These are phyloP conservation scores for Rhamnella rubrinervis DNA, from an alignment of 331 rosid species.

Conservation along the genomic window DNA sequence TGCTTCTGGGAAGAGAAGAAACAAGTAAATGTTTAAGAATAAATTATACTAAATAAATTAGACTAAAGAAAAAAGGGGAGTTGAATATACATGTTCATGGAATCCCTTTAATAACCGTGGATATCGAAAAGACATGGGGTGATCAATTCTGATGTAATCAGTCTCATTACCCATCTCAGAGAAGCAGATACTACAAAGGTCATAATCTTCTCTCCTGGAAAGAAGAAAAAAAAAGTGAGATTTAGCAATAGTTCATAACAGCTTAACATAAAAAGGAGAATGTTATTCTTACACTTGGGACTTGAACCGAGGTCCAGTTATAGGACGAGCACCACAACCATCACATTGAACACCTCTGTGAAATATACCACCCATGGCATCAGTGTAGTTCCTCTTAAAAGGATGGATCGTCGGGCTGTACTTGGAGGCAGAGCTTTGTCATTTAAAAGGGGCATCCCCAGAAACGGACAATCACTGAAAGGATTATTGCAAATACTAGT, in stretches of 20 bases:
- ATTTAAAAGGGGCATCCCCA: conserved; percentile 30
- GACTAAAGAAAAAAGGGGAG: conserved; percentile 13
- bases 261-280: background rate
- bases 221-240: conserved; percentile 3
- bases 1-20: conserved; percentile 26
- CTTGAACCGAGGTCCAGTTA: conserved; percentile 73
- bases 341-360: conserved; percentile 74
- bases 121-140: conserved; percentile 35
- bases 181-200: conserved; percentile 73
- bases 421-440: conserved; percentile 17
- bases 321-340: conserved; percentile 80
- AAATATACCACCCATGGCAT: conserved; percentile 54
- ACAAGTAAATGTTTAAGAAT: background rate
- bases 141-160: conserved; percentile 64
- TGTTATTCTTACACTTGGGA: conserved; percentile 61
- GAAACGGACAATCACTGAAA: conserved; percentile 46
- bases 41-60: conserved; percentile 6
- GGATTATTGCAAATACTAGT: too few species aligned
- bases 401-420: conserved; percentile 30
- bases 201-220: conserved; percentile 64
- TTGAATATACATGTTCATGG: conserved; percentile 16
- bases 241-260: background rate
- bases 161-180: conserved; percentile 41
- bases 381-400: conserved; percentile 51
- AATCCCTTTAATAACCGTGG: conserved; percentile 28